phyloP scores from a whole-genome alignment of 2,329 filamentous ascomycete genomes.

The Dothideomycetidae sp. region DNA sequence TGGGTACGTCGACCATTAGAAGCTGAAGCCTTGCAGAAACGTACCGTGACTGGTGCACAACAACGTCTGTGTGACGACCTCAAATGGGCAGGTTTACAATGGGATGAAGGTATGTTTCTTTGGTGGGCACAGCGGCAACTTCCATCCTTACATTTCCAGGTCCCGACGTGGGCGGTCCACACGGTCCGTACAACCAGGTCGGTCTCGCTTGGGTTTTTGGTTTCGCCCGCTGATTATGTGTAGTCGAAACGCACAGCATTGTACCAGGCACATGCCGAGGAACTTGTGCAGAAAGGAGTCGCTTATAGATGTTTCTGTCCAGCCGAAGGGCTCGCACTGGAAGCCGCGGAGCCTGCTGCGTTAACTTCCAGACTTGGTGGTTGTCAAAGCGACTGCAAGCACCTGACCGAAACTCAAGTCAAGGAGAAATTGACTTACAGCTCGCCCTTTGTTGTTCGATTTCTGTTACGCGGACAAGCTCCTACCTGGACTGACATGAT shows the following conservation, averaged over 20 bases:
- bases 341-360: constrained; percentile 10
- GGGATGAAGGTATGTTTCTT: constrained; percentile 71
- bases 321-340: constrained; percentile 33
- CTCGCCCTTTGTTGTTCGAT: constrained; percentile 62
- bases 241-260: constrained; percentile 64
- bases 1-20: constrained; percentile 4
- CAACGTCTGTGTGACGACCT: constrained; percentile 63
- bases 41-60: constrained; percentile 69
- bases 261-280: constrained; percentile 57
- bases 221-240: neutral
- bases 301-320: constrained; percentile 94
- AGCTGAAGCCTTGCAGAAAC: constrained; percentile 45
- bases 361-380: constrained; percentile 40
- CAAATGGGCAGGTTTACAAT: constrained; percentile 74
- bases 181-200: constrained; percentile 78
- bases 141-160: constrained; percentile 34
- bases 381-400: constrained; percentile 60
- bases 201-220: constrained; percentile 9
- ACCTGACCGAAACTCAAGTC: constrained; percentile 52
- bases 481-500: constrained; percentile 62
- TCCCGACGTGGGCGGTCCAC: constrained; percentile 64
- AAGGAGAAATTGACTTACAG: constrained; percentile 53
- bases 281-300: constrained; percentile 53
- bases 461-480: constrained; percentile 49
- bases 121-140: constrained; percentile 11